Percentiles rank a stretch among this genome's conserved stretches.
phyloP scores from a whole-genome alignment of 306 rosid species.

The Lotus japonicus region DNA sequence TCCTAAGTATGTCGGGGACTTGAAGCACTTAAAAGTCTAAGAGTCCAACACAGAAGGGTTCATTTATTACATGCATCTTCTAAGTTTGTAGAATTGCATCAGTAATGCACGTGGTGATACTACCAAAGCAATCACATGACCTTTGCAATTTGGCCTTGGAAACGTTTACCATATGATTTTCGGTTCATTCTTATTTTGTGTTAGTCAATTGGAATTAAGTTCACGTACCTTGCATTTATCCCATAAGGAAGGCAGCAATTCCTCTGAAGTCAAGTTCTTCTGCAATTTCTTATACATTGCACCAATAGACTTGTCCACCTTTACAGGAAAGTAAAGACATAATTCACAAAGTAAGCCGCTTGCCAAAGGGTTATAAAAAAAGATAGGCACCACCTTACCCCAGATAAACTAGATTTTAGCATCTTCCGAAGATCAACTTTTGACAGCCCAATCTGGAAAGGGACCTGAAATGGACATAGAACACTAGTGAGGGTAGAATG shows the following conservation, averaged over 20 bases:
- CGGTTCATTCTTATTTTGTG: not conserved
- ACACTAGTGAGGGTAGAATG: not conserved
- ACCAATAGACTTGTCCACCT: slow-evolving; percentile 80
- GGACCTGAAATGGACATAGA: slow-evolving; percentile 61
- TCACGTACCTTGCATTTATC: slow-evolving; percentile 92
- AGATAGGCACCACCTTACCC: slow-evolving; percentile 45
- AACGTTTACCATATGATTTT: not conserved
- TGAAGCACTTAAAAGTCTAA: no score
- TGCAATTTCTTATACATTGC: slow-evolving; percentile 94
- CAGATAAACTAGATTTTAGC: slow-evolving; percentile 79
- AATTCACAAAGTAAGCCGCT: not conserved
- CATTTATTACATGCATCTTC: not conserved
- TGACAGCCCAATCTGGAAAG: slow-evolving; percentile 89
- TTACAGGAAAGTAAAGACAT: slow-evolving; percentile 14
- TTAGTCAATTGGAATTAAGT: not conserved
- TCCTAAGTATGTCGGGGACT: no score
- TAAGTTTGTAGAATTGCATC: not conserved
- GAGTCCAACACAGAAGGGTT: not conserved
- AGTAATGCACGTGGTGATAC: not conserved
- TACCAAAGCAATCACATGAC: not conserved
- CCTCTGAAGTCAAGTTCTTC: slow-evolving; percentile 92
- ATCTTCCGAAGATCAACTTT: slow-evolving; percentile 83
- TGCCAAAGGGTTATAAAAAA: not conserved
- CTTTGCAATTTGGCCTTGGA: not conserved
- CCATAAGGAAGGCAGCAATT: slow-evolving; percentile 95